Evolutionary conservation across 2,329 filamentous ascomycete genomes (phyloP), one percentile per base, ranked within the genome.

Genomic region (Calonectria ilicicola): DNA sequence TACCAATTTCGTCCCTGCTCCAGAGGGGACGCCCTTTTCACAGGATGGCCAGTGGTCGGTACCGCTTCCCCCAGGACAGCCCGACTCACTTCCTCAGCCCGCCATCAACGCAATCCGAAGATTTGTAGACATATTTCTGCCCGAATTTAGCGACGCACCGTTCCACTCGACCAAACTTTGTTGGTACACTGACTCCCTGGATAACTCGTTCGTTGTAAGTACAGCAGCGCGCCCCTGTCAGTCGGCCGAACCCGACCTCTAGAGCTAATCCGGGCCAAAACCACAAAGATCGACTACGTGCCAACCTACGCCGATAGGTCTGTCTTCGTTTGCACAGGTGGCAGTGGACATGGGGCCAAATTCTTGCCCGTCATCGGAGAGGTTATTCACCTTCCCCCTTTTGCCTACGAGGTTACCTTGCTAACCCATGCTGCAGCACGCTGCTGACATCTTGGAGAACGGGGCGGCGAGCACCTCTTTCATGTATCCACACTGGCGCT

Each of bases 331-430:
- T 82, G 80, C 62, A 83, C 82, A 0, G 82, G 82, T 1, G 82
- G 82, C 27, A 83, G 82, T 38, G 82, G 82, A 12, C 82, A 84
- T 44, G 82, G 82, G 2, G 82, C 82, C 46, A 84, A 84, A 70
- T 83, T 82, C 32, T 71, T 84, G n/a, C 82, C 82, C 2, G 76
- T 82, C 12, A 77, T 83, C 29, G 82, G 82, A 70, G 65, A 83
- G 80, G 49, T 32, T 32, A 35, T 27, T 27, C 49, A 53, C 27
- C 49, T 35, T 32, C 49, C 49, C 42, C 46, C 17, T 27, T 35
- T 8, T 21, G 49, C 27, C 27, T 53, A 8, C 19, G 27, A 32
- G 14, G 5, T 32, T 53, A n/a, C 5, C 17, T n/a, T 53, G 49
- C 49, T 32, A 53, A 53, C 49, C 49, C 27, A 53, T 3, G 49